These are phyloP conservation scores for Sporobolomyces phaffii DNA, from an alignment of 768 basidiomycete species.

Conservation along the genomic window DNA sequence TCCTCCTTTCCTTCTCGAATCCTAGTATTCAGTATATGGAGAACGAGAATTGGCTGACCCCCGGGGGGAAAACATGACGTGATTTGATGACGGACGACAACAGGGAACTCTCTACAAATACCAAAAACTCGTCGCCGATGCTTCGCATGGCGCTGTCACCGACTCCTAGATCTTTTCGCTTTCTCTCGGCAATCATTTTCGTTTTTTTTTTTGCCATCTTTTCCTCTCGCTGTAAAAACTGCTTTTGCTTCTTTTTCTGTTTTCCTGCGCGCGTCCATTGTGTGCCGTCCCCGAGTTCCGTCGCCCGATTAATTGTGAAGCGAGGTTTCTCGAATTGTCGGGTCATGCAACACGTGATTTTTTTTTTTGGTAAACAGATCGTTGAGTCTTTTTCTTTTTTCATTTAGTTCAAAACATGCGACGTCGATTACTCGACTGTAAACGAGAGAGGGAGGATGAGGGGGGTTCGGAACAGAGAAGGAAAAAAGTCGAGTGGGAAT, in stretches of 20 bases:
- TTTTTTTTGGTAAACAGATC: constrained; percentile 3
- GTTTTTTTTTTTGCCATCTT: not conserved
- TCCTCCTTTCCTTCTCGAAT: too few species aligned
- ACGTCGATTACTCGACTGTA: too few species aligned
- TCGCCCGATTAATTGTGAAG: too few species aligned
- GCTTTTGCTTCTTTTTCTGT: not conserved
- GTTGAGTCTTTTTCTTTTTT: constrained; percentile 8
- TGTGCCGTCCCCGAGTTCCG: not conserved
- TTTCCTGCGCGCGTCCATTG: too few species aligned
- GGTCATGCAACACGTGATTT: too few species aligned
- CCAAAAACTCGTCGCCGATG: constrained; percentile 77
- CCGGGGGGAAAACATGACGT: too few species aligned
- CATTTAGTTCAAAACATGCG: not conserved
- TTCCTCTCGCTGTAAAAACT: not conserved
- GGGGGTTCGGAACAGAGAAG: not conserved
- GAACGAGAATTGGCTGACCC: too few species aligned
- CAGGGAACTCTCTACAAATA: constrained; percentile 61
- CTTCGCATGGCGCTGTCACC: constrained; percentile 86
- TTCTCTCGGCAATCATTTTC: not conserved
- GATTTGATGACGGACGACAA: constrained; percentile 12
- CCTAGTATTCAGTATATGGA: too few species aligned
- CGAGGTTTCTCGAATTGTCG: too few species aligned
- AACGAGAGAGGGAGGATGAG: not conserved
- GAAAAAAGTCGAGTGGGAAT: not conserved
- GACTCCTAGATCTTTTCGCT: constrained; percentile 56